Base-by-base conservation (phyloP, 805 yeast genomes). In the Cyberlindnera lachancei region DNA sequence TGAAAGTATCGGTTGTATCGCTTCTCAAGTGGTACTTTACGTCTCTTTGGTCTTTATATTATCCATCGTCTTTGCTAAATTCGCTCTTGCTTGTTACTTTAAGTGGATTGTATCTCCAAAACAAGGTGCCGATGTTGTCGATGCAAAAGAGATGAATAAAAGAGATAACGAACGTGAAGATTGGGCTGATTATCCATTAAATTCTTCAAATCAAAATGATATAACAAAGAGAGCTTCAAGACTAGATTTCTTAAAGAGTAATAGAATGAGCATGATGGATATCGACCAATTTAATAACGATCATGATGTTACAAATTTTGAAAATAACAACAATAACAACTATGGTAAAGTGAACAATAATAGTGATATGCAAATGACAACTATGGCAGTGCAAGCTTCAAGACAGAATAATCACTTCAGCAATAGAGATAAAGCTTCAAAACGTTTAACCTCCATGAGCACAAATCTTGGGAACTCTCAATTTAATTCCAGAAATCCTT, bases 1-100 rank as follows among this genome's bases (percentile, higher is more conserved):
- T 3, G 84, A 83, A 23, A 77, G 95, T 6, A 75, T 92, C 48
- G 98, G 98, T 6, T 92, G 98, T 61, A 77, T 92, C 50, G 94
- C 95, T 0, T 86, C 96, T 0, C 63, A 76, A 34, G 76, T 88
- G 24, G 96, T 92, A 1, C 68, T 92, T 38, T 74, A 75, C 46
- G 70, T 81, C 6, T 83, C 96, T 1, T 68, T 92, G 48, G 79
- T 82, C 8, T 86, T 92, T 53, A 88, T 92, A 47, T 64, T 92
- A 36, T 70, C 94, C 2, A 73, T 92, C 33, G 94, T 87, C 16
- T 50, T 78, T 32, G 66, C 66, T 26, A 88, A 88, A 59, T 92
- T 92, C 48, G 35, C 81, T 11, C 65, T 90, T 55, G 96, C 98
- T 0, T 79, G 90, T 52, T 85, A 87, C 54, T 92, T 80, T 66